Evolutionary conservation across 1,139 yeast genomes (phyloP), one percentile per base, ranked within the genome.

Genomic region (Yamadazyma atmosphaerica): DNA sequence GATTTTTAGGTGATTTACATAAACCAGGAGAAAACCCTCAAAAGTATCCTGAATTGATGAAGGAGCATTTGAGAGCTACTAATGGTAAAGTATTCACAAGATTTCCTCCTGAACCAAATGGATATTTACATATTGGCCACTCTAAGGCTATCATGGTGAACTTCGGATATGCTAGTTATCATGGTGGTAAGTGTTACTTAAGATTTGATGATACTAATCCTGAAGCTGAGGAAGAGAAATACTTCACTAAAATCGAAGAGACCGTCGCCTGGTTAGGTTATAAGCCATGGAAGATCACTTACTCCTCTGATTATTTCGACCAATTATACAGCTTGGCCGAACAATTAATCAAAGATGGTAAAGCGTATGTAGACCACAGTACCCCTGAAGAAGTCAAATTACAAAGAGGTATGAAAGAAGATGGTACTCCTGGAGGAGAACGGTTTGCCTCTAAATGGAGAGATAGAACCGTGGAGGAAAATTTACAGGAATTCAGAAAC

Each of bases 21-120:
- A 86, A 87, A 60, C 88, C 96, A 19, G 98, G 98, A 48, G 97
- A 83, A 58, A 92, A 90, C 60, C 89, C 92, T 32, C 98, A 92
- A 69, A 83, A 77, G 50, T 83, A 76, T 60, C 95, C 96, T 27
- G 95, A 87, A 57, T 72, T 86, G 38, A 83, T 87, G 84, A 74
- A 74, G 49, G 84, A 79, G 46, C 98, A 92, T 60, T 72, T 88
- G 52, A 78, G 74, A 40, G 79, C 79, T 46, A 88, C 96, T 29
- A 74, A 78, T 24, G 96, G 97, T 33, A 73, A 78, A 54, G 98
- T 92, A 15, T 82, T 77, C 55, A 94, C 98, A 1, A 81, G 99
- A 59, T 92, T 92, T 71, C 99, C 99, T 24, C 98, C 98, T 5
- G 98, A 92, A 66, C 98, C 98, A 37, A 90, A 90, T 61, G 98